Conservation (phyloP, 140 eudicot genomes). For the Cichorium intybus region DNA sequence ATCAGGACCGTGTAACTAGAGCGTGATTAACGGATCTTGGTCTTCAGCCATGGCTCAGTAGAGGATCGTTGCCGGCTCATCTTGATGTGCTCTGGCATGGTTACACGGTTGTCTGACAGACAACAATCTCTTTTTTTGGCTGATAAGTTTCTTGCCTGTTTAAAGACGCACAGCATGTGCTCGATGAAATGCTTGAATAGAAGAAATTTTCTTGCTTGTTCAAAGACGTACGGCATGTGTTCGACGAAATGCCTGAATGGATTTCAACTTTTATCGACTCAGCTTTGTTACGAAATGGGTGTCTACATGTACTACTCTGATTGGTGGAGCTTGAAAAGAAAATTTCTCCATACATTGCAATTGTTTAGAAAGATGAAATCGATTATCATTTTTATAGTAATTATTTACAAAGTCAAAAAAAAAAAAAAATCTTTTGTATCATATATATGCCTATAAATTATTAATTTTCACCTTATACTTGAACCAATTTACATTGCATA, state of each 20-base stretch:
- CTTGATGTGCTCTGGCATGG: background rate
- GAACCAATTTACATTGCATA: too few species aligned
- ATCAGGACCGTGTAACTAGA: constrained; percentile 23
- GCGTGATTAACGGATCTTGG: constrained; percentile 33
- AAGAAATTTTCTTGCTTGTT: background rate
- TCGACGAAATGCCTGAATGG: background rate
- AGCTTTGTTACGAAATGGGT: background rate
- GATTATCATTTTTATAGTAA: too few species aligned
- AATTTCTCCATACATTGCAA: too few species aligned
- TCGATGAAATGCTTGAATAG: background rate
- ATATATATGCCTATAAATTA: too few species aligned
- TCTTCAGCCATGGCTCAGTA: too few species aligned
- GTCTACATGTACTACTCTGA: background rate
- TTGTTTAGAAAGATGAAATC: too few species aligned
- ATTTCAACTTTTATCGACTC: too few species aligned
- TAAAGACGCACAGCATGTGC: background rate
- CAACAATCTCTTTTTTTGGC: too few species aligned
- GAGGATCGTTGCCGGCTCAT: background rate
- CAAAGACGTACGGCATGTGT: background rate
- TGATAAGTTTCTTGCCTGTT: background rate
- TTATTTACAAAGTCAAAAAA: too few species aligned
- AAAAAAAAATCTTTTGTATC: too few species aligned
- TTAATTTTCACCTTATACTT: too few species aligned
- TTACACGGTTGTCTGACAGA: too few species aligned
- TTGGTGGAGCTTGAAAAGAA: background rate